Conservation (phyloP, 306 rosid species). For the Vigna angularis region DNA sequence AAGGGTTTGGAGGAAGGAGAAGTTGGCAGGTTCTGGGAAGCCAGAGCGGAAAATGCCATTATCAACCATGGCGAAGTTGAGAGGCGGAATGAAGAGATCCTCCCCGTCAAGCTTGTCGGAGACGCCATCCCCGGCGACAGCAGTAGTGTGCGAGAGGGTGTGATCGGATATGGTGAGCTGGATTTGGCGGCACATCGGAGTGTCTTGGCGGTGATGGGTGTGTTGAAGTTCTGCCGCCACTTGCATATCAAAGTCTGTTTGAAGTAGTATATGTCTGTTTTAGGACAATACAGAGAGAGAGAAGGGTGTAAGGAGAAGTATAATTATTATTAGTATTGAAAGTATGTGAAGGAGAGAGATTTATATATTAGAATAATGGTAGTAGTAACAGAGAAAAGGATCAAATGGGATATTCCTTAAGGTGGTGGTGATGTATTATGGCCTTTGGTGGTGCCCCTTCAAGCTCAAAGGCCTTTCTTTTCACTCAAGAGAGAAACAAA, state of each 20-base stretch:
- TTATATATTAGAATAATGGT: not conserved
- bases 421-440: not conserved
- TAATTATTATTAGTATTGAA: not conserved
- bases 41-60: conserved; percentile 98
- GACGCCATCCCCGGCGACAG: conserved; percentile 8
- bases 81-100: conserved; percentile 76
- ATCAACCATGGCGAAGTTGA: conserved; percentile 94
- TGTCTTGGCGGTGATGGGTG: conserved; percentile 14
- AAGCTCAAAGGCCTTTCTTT: not conserved
- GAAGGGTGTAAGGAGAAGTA: not conserved
- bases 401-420: conserved; percentile 27
- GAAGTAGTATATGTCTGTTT: conserved; percentile 4
- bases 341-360: not conserved
- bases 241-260: conserved; percentile 69
- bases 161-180: conserved; percentile 50
- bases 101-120: conserved; percentile 53
- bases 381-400: not conserved
- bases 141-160: not conserved
- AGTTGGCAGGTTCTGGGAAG: conserved; percentile 87
- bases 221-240: conserved; percentile 53
- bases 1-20: conserved; percentile 82
- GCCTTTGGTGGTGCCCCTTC: conserved; percentile 8
- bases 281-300: not conserved
- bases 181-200: conserved; percentile 61
- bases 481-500: too few species aligned